A percentile compares a stretch with the other conserved stretches of the same genome.
phyloP scores from a whole-genome alignment of 225 moss, liverwort and hornwort genomes.

The Pleurozium schreberi region DNA sequence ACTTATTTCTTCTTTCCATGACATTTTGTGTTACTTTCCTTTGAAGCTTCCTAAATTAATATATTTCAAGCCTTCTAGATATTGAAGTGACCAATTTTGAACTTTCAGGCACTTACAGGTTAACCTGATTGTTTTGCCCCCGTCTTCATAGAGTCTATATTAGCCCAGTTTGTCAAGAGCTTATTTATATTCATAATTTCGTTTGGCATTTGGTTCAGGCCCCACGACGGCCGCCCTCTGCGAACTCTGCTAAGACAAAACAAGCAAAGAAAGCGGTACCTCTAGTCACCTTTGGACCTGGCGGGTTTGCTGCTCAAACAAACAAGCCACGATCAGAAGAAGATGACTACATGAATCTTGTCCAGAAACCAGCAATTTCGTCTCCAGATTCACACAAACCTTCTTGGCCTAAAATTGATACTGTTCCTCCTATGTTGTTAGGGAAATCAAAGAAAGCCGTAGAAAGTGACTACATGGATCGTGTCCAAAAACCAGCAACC shows the following conservation, averaged over 20 bases:
- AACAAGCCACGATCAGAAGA: constrained; percentile 13
- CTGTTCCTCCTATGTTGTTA: constrained; percentile 41
- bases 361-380: constrained; percentile 36
- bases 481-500: constrained; percentile 42
- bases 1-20: background rate
- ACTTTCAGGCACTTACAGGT: background rate
- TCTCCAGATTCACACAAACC: constrained; percentile 31
- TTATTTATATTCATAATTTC: background rate
- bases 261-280: constrained; percentile 25
- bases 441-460: constrained; percentile 6
- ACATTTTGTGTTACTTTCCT: background rate
- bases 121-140: background rate
- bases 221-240: background rate
- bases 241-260: background rate
- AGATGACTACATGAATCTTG: constrained; percentile 31
- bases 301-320: constrained; percentile 18
- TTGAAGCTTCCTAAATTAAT: background rate
- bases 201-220: constrained; percentile 10
- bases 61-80: background rate
- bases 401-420: constrained; percentile 35
- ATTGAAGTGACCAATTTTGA: background rate
- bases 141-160: background rate
- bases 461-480: constrained; percentile 19
- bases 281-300: constrained; percentile 39
- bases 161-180: background rate